Evolutionary conservation across 139 green algal genomes (phyloP).

Genomic region (Coelastrella sp.): DNA sequence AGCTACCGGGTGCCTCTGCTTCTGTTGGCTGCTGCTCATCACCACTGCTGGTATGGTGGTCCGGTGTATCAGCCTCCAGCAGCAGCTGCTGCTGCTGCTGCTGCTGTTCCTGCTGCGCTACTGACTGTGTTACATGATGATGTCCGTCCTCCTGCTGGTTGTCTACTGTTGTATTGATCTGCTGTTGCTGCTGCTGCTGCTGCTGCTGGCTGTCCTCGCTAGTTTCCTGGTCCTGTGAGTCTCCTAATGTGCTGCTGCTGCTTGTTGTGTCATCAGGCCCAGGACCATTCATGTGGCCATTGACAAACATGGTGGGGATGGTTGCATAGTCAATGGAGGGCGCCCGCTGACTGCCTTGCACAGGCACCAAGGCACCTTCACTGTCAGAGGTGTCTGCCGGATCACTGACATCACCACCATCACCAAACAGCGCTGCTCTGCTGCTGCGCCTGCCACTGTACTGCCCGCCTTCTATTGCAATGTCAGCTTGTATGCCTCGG

Average conservation of each 20-base stretch:
- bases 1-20: neutral
- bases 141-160: neutral
- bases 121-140: neutral
- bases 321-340: neutral
- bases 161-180: constrained; percentile 7
- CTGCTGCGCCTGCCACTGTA: constrained; percentile 55
- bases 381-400: neutral
- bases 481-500: constrained; percentile 48
- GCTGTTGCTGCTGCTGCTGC: neutral
- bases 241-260: neutral
- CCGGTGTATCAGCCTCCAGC: neutral
- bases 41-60: neutral
- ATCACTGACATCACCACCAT: neutral
- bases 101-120: neutral
- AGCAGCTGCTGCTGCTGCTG: constrained; percentile 9
- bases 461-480: constrained; percentile 52
- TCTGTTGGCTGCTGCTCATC: constrained; percentile 2
- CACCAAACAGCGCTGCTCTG: constrained; percentile 46
- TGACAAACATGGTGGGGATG: constrained; percentile 38
- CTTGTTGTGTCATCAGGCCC: too few relatives aligned
- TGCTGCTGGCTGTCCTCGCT: too few relatives aligned
- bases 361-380: neutral
- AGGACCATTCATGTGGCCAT: neutral
- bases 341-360: neutral
- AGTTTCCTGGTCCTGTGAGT: too few relatives aligned